Evolutionary conservation across 768 basidiomycete species (phyloP).

Genomic region (Dentipellis fragilis): DNA sequence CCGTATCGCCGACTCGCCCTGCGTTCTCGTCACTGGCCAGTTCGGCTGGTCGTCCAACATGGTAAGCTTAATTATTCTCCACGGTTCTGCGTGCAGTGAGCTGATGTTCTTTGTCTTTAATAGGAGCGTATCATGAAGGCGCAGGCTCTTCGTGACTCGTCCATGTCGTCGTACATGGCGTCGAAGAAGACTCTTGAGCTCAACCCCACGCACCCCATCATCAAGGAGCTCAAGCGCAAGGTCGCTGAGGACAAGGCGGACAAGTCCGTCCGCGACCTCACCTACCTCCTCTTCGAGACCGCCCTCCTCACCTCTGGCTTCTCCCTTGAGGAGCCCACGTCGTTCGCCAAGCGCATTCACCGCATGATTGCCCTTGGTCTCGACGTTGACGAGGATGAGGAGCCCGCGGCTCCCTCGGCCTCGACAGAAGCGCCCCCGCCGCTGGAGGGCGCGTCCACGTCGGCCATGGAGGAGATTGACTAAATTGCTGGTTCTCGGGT

Average conservation of each 20-base stretch:
- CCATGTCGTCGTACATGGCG: slow-evolving; percentile 99
- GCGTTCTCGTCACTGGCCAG: slow-evolving; percentile 95
- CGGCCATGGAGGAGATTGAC: slow-evolving; percentile 97
- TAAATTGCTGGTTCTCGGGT: slow-evolving; percentile 27
- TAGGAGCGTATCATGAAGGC: slow-evolving; percentile 99
- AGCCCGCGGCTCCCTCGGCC: slow-evolving; percentile 34
- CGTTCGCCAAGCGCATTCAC: slow-evolving; percentile 93
- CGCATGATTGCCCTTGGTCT: slow-evolving; percentile 93
- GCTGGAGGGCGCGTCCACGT: slow-evolving; percentile 53
- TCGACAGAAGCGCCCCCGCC: slow-evolving; percentile 41
- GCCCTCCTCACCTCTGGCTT: slow-evolving; percentile 93
- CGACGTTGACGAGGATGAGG: slow-evolving; percentile 57
- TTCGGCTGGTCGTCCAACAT: slow-evolving; percentile 99
- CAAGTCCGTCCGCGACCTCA: slow-evolving; percentile 96
- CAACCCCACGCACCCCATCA: slow-evolving; percentile 84
- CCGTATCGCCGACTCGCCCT: slow-evolving; percentile 95
- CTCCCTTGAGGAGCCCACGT: slow-evolving; percentile 89
- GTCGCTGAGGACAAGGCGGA: slow-evolving; percentile 96
- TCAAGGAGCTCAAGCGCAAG: slow-evolving; percentile 94
- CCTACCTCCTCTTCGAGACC: slow-evolving; percentile 94
- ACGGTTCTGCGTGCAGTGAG: neutral
- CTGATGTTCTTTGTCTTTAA: slow-evolving; percentile 2
- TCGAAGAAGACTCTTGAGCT: slow-evolving; percentile 97
- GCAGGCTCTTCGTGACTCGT: slow-evolving; percentile 91
- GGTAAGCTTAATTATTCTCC: slow-evolving; percentile 33